These are phyloP conservation scores for Solanum piurae DNA, from an alignment of 257 asterid genomes.

Conservation along the genomic window DNA sequence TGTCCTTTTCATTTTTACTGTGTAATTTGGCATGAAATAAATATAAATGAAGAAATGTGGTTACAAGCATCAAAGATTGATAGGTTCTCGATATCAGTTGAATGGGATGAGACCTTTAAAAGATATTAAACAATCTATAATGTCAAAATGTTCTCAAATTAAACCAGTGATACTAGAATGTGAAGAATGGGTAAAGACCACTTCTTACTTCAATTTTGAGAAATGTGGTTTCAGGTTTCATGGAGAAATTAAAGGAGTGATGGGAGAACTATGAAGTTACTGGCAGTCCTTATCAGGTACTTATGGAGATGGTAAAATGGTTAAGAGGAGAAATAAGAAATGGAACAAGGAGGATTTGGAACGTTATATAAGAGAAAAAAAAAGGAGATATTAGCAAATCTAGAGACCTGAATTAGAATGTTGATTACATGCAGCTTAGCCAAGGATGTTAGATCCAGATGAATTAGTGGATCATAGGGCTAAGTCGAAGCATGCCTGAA, in stretches of 20 bases:
- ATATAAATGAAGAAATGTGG: background rate
- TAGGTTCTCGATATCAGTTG: background rate
- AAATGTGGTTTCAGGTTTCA: background rate
- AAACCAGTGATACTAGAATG: background rate
- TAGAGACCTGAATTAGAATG: background rate
- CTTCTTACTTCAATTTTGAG: background rate
- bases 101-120: background rate
- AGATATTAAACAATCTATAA: background rate
- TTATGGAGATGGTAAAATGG: background rate
- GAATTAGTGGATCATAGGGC: too few species aligned
- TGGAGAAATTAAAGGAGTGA: background rate
- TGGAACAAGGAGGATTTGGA: background rate
- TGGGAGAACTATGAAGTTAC: background rate
- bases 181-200: background rate
- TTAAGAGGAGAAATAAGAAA: background rate
- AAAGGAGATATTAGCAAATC: background rate
- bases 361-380: background rate
- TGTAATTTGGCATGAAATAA: too few species aligned
- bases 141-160: background rate
- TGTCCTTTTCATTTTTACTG: too few species aligned
- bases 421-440: too few species aligned
- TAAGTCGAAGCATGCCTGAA: too few species aligned
- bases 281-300: background rate
- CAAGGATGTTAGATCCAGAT: too few species aligned
- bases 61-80: background rate